Percentiles rank a stretch among this genome's conserved stretches.
These are phyloP conservation scores for Flueggea neowawraea DNA, from an alignment of 441 rosid genomes.

Conservation along the genomic window DNA sequence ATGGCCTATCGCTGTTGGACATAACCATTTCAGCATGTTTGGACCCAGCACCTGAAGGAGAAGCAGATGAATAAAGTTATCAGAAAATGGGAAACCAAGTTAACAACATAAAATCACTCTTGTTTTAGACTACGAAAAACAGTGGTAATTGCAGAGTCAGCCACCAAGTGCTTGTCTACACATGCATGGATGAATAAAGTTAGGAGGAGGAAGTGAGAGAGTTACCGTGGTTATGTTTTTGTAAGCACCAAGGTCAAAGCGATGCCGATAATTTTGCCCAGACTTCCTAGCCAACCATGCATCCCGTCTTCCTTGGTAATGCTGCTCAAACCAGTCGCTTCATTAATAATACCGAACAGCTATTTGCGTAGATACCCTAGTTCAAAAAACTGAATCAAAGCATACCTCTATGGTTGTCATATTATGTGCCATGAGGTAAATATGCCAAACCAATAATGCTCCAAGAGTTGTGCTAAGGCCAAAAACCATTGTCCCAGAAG, in stretches of 20 bases:
- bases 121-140: no score
- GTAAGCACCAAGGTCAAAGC: conserved; percentile 53
- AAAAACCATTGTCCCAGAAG: conserved; percentile 33
- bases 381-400: not conserved
- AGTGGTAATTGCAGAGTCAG: not conserved
- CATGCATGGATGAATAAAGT: not conserved
- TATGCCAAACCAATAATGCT: conserved; percentile 53
- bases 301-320: conserved; percentile 64
- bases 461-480: conserved; percentile 35
- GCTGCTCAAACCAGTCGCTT: conserved; percentile 22
- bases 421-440: conserved; percentile 44
- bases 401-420: conserved; percentile 65
- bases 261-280: conserved; percentile 73
- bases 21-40: conserved; percentile 69
- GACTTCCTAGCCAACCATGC: conserved; percentile 87
- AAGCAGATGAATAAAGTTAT: conserved; percentile 2
- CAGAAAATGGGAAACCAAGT: not conserved
- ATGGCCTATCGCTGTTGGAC: conserved; percentile 58
- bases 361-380: no score
- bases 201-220: conserved; percentile 14
- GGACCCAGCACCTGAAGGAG: conserved; percentile 65
- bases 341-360: no score
- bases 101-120: no score
- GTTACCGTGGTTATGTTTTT: conserved; percentile 61
- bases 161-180: not conserved